Base-by-base conservation (phyloP, 305 asterid species). In the Fraxinus baroniana region DNA sequence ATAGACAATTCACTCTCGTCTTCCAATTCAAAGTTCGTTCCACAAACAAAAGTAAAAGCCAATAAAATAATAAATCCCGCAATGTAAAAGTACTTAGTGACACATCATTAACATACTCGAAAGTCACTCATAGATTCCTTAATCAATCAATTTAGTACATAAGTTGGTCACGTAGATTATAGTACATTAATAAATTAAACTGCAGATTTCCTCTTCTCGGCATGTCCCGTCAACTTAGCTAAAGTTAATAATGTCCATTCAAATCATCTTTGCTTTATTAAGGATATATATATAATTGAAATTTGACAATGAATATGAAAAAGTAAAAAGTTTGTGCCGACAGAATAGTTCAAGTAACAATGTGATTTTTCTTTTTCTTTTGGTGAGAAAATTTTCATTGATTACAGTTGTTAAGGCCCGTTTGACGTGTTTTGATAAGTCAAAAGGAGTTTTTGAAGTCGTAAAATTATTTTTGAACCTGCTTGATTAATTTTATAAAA, bases 211-310 rank as follows among this genome's bases (percentile, higher is more conserved):
- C 26, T 15, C 66, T 57, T 78, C 52, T 78, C 8, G 74, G 18
- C 52, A 60, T 55, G 81, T 57, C 75, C 81, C 73, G 32, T 80
- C 83, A 32, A 70, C 35, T 49, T 73, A 52, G 44, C 12, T 49
- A 80, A 80, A 55, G 62, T 76, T 73, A 10, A 80, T 33, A 52
- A 73, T 78, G 83, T 55, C 72, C 62, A 36, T 80, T 80, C 83
- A 80, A 79, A 80, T 81, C 84, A 81, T 33, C 36, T 6, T 66
- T 66, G 36, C 74, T 66, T 66, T 66, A 26, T 66, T 66, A 28
- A 12, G 37, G 74, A 66, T 66, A 5, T 4, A 15, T 3, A 44
- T 39, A 20, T 66, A 28, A 24, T 28, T 66, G 30, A 24, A 9
- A 20, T 66, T 66, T 15, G 17, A 41, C 20, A 76, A 9, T 26